Evolutionary conservation across 768 basidiomycete species (phyloP).

Genomic region (Lentinula raphanica): DNA sequence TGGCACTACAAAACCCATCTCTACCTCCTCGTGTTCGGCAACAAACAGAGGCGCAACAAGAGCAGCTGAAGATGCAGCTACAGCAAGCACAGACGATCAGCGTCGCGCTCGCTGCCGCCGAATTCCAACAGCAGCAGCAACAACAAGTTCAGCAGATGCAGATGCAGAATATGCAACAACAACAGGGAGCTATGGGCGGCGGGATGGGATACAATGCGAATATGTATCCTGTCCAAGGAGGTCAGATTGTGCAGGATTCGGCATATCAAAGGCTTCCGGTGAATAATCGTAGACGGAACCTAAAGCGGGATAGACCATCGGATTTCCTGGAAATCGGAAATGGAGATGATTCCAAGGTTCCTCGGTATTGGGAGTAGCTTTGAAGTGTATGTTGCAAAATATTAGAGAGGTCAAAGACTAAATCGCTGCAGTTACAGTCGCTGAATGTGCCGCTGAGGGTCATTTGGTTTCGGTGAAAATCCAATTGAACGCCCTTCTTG

Average conservation of each 20-base stretch:
- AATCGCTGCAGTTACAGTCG: no score
- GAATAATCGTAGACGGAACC: slow-evolving; percentile 70
- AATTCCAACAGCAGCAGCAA: slow-evolving; percentile 50
- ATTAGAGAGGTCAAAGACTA: no score
- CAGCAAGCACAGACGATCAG: slow-evolving; percentile 74
- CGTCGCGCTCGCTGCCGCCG: slow-evolving; percentile 52
- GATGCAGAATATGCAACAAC: slow-evolving; percentile 35
- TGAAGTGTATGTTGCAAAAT: background rate
- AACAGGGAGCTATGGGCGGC: slow-evolving; percentile 36
- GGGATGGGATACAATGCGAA: background rate
- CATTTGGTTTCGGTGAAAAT: no score
- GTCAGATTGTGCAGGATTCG: slow-evolving; percentile 66
- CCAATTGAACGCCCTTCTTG: no score
- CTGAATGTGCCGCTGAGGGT: no score
- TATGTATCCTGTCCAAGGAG: slow-evolving; percentile 4
- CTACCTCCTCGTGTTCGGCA: slow-evolving; percentile 70
- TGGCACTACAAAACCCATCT: slow-evolving; percentile 72
- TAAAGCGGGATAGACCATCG: slow-evolving; percentile 79
- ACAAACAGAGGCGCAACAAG: slow-evolving; percentile 78
- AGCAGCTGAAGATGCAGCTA: slow-evolving; percentile 74
- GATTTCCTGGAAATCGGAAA: slow-evolving; percentile 64
- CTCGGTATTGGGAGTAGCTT: slow-evolving; percentile 71
- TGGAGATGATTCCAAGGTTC: slow-evolving; percentile 51
- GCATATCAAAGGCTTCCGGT: slow-evolving; percentile 84
- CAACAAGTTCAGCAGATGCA: slow-evolving; percentile 33